A percentile compares a stretch with the other conserved stretches of the same genome.
Conservation (phyloP, 495 filamentous ascomycete species). For the Penicillium waksmanii region DNA sequence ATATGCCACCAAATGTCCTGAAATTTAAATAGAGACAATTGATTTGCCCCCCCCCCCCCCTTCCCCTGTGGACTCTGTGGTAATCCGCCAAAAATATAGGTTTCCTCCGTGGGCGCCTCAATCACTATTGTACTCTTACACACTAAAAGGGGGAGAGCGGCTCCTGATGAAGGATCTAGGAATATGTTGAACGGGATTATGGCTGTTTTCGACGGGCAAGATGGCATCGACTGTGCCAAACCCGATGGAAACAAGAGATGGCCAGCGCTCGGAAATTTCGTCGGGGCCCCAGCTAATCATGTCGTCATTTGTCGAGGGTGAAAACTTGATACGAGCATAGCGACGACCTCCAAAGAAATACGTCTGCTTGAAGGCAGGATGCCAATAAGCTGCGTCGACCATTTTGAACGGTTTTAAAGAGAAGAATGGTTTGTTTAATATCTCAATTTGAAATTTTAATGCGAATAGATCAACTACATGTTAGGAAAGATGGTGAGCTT, state of each 20-base stretch:
- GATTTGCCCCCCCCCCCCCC: too few species aligned
- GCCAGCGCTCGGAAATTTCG: conserved; percentile 40
- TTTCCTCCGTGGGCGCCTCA: too few species aligned
- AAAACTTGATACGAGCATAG: conserved; percentile 21
- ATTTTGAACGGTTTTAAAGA: conserved; percentile 9
- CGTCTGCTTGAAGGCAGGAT: conserved; percentile 9
- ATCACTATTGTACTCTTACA: too few species aligned
- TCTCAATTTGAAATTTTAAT: neutral
- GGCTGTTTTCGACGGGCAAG: conserved; percentile 6
- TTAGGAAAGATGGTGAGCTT: too few species aligned
- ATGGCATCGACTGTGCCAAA: conserved; percentile 21
- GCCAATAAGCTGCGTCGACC: conserved; percentile 18
- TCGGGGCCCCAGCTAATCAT: conserved; percentile 30
- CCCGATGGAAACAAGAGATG: conserved; percentile 35
- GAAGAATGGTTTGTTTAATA: neutral
- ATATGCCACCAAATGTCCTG: too few species aligned
- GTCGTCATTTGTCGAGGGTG: conserved; percentile 2
- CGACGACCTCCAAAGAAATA: conserved; percentile 21
- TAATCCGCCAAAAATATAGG: too few species aligned
- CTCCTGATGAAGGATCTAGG: too few species aligned
- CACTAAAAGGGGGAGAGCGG: too few species aligned
- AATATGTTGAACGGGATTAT: too few species aligned
- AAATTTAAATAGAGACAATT: too few species aligned
- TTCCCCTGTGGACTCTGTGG: too few species aligned
- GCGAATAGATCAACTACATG: too few species aligned